A percentile compares a stretch with the other conserved stretches of the same genome.
phyloP scores from a whole-genome alignment of 495 filamentous ascomycete species.

The Penicillium cinerascens region DNA sequence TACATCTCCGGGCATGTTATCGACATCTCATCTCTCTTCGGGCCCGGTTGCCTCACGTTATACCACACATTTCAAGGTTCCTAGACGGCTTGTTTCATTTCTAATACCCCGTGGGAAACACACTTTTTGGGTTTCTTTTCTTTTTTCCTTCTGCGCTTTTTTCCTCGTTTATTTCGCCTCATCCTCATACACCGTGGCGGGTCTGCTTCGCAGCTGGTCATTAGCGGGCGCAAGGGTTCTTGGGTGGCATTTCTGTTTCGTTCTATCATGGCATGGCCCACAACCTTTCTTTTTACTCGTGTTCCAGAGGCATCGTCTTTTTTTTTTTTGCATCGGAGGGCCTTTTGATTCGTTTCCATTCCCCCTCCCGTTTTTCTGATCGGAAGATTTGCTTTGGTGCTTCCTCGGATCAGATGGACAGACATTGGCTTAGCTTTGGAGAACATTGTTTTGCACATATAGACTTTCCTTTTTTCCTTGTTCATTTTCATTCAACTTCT shows the following conservation, averaged over 20 bases:
- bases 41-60: conserved; percentile 16
- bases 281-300: conserved; percentile 4
- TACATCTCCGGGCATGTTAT: not conserved
- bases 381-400: not conserved
- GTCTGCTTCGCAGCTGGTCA: conserved; percentile 40
- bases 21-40: conserved; percentile 4
- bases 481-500: not conserved
- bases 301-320: conserved; percentile 3
- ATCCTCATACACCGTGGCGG: conserved; percentile 30
- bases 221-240: conserved; percentile 44
- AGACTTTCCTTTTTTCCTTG: conserved; percentile 15
- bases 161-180: conserved; percentile 19
- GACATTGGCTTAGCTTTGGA: conserved; percentile 3
- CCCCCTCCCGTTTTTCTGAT: conserved; percentile 4
- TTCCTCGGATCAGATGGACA: not conserved
- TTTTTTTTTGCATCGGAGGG: conserved; percentile 5
- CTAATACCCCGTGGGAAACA: conserved; percentile 32
- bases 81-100: conserved; percentile 32
- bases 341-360: conserved; percentile 2
- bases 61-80: conserved; percentile 17
- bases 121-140: conserved; percentile 14
- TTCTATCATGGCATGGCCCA: conserved; percentile 19
- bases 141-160: conserved; percentile 13
- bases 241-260: conserved; percentile 32
- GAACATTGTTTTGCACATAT: conserved; percentile 16